Conservation (phyloP, 2,329 filamentous ascomycete genomes). For the Blastomyces emzantsi region DNA sequence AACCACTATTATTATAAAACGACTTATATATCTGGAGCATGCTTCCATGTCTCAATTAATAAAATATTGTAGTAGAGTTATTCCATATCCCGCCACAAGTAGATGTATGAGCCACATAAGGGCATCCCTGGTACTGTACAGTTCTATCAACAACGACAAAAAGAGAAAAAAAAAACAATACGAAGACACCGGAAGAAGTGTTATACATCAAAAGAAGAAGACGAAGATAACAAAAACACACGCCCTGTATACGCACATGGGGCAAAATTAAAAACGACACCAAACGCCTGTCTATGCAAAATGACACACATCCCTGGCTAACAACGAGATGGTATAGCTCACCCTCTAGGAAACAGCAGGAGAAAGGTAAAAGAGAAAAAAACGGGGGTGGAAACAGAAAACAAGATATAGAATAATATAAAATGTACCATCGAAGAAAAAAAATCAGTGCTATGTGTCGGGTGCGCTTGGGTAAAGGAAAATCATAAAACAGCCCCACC, state of each 20-base stretch:
- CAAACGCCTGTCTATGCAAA: slow-evolving; percentile 1
- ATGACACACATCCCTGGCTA: background rate
- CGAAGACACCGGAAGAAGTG: background rate
- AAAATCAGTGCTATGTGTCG: background rate
- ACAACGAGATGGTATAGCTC: background rate
- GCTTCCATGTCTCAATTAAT: background rate
- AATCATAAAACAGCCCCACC: slow-evolving; percentile 5
- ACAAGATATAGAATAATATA: background rate
- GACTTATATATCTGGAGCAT: background rate
- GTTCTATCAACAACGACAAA: background rate
- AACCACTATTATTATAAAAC: too few relatives aligned
- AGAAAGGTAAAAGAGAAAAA: too few relatives aligned
- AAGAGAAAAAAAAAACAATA: background rate
- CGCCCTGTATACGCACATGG: background rate
- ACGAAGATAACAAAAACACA: background rate
- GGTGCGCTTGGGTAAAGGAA: background rate
- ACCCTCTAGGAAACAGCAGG: background rate
- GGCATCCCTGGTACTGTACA: background rate
- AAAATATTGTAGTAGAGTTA: background rate
- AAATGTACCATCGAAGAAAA: background rate
- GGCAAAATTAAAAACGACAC: background rate
- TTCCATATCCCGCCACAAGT: background rate
- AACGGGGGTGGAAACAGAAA: too few relatives aligned
- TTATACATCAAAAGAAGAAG: background rate
- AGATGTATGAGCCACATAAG: background rate